Evolutionary conservation across 768 basidiomycete species (phyloP).

Genomic region (Pulveroboletus frians): DNA sequence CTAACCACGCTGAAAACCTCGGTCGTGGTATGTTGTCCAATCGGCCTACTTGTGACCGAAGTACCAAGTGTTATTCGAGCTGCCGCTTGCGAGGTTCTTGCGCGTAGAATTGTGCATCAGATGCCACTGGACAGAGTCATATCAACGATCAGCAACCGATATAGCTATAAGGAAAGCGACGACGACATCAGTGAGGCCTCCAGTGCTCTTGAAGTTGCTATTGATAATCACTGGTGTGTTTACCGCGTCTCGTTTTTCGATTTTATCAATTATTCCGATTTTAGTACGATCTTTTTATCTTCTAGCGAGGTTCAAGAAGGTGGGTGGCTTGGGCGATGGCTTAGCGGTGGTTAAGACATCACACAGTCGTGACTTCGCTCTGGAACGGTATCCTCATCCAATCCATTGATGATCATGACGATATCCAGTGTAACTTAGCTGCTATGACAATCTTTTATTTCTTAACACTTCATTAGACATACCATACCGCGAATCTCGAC

Average conservation of each 20-base stretch:
- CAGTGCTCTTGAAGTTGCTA: constrained; percentile 84
- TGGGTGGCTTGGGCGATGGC: constrained; percentile 26
- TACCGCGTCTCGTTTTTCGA: background rate
- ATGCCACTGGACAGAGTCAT: constrained; percentile 58
- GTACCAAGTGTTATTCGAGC: constrained; percentile 38
- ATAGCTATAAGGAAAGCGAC: constrained; percentile 63
- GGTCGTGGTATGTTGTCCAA: constrained; percentile 55
- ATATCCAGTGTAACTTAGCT: constrained; percentile 63
- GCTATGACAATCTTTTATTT: background rate
- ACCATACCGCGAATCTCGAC: constrained; percentile 53
- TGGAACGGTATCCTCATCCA: constrained; percentile 86
- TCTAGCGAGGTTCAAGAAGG: constrained; percentile 82
- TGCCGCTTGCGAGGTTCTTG: constrained; percentile 78
- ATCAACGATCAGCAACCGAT: constrained; percentile 74
- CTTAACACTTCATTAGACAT: constrained; percentile 46
- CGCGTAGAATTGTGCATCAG: constrained; percentile 72
- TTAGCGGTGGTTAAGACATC: constrained; percentile 4
- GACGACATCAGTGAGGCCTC: constrained; percentile 70
- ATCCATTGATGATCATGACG: constrained; percentile 63
- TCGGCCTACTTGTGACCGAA: background rate
- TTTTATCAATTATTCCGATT: background rate
- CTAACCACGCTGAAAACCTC: constrained; percentile 82
- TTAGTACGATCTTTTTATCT: constrained; percentile 76
- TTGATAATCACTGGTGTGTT: constrained; percentile 79
- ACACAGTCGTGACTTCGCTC: constrained; percentile 67